These are phyloP conservation scores for Theileria parva DNA, from an alignment of 169 alveolate species.

Conservation along the genomic window DNA sequence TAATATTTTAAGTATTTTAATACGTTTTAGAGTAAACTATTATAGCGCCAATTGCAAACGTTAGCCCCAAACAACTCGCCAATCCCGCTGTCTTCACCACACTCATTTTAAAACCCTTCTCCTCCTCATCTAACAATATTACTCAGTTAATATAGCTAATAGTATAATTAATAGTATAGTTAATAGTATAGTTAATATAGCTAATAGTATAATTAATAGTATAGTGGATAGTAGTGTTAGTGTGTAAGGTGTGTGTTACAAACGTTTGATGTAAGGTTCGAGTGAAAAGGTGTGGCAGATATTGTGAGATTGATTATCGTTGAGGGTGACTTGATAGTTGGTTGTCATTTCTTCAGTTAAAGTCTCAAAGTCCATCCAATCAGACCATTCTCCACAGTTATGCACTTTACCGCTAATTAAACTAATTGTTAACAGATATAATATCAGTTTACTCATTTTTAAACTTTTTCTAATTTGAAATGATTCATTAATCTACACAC, in stretches of 20 bases:
- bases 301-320: not conserved
- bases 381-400: constrained; percentile 18
- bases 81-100: constrained; percentile 9
- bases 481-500: not conserved
- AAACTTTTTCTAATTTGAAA: not conserved
- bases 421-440: not conserved
- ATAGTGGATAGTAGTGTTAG: not conserved
- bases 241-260: not conserved
- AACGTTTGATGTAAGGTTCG: not conserved
- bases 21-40: constrained; percentile 12
- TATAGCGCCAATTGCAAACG: constrained; percentile 12
- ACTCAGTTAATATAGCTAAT: too few species aligned
- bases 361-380: constrained; percentile 7
- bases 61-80: not conserved
- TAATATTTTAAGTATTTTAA: not conserved
- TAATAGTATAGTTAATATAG: not conserved
- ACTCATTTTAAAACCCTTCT: not conserved
- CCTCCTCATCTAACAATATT: not conserved
- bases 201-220: too few species aligned
- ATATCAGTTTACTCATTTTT: too few species aligned
- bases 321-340: too few species aligned
- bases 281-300: not conserved
- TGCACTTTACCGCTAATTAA: not conserved
- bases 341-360: not conserved
- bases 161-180: too few species aligned